Evolutionary conservation across 2,329 filamentous ascomycete genomes (phyloP), one percentile per base, ranked within the genome.

Genomic region (Magnaporthiopsis rhizophila): DNA sequence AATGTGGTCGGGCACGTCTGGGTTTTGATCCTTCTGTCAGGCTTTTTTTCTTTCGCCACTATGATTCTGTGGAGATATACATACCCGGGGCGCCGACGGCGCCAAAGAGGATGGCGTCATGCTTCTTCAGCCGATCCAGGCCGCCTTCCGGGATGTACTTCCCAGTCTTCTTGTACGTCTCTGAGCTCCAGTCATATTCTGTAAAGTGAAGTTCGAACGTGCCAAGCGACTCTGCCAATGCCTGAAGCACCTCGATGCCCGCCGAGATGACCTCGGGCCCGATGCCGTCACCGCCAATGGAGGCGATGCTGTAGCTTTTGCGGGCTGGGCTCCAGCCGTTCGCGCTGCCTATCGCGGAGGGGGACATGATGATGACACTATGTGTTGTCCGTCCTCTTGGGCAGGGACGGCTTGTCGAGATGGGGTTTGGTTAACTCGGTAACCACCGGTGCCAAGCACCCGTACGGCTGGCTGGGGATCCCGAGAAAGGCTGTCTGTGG

Each of bases 161-260:
- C 1, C 88, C 88, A 0, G 82, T 86, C 71, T 82, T 81, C 72
- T 87, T 87, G 74, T 87, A 90, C 0, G 81, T 85, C 21, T 86
- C 83, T 0, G 85, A 88, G 68, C 83, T 86, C 87, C 87, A 90
- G 72, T 89, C 85, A 69, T 83, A 88, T 68, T 86, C 76, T 58
- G 80, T 81, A 70, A 89, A 90, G 13, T 84, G 75, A 0, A 91
- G 76, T 11, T 81, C 77, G 72, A 91, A 90, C 0, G 81, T 80
- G 56, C 82, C 78, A 1, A 86, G 75, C 1, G 81, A 76, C 45
- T 78, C 71, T 11, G 63, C 62, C 66, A 58, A 70, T 62, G 66
- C 74, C 68, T 74, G 70, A 24, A 77, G 70, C 57, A 75, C 71
- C 58, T 70, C 71, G n/a, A 76, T 72, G 59, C 73, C 71, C 62